Evolutionary conservation across 805 yeast genomes (phyloP), one percentile per base, ranked within the genome.

Genomic region (Candida michaelii): DNA sequence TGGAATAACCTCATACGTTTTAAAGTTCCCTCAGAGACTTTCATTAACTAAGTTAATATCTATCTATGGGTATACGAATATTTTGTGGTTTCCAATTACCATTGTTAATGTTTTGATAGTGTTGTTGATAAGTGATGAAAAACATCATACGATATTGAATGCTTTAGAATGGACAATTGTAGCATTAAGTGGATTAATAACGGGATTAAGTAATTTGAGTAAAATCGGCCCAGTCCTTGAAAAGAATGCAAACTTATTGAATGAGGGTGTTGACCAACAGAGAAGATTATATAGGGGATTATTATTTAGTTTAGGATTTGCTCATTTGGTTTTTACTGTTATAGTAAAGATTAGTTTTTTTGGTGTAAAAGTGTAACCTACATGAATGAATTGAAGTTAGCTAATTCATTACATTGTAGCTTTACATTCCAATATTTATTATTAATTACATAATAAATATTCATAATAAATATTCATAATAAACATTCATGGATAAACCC

Each of bases 41-140:
- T 73, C 82, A 7, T 65, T 84, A 47, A 71, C 82, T 4, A 82
- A 79, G 51, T 55, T 86, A 38, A 65, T 90, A 2, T 80, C 91
- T 4, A 74, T 89, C 25, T 90, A 85, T 63, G 96, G 97, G 2
- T 90, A 91, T 64, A 77, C 96, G 14, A 85, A 85, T 54, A 65
- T 84, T 4, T 75, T 82, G 44, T 90, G 97, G 97, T 66, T 85
- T n/a, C 95, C 96, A 1, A 82, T 88, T 16, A 83, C 90, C 0
- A 57, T 83, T 1, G 55, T 82, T 23, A 75, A 79, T 44, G 71
- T 85, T 11, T 59, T 82, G 25, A 74, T 85, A 41, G 82, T 81
- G 1, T 59, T 83, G 3, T 62, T 82, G 19, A 65, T 74, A 5
- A 60, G 51, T 36, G 59, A 56, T 38, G 52, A 58, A 33, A 58